phyloP scores from a whole-genome alignment of 2,329 filamentous ascomycete genomes.

The Colletotrichum kahawae region DNA sequence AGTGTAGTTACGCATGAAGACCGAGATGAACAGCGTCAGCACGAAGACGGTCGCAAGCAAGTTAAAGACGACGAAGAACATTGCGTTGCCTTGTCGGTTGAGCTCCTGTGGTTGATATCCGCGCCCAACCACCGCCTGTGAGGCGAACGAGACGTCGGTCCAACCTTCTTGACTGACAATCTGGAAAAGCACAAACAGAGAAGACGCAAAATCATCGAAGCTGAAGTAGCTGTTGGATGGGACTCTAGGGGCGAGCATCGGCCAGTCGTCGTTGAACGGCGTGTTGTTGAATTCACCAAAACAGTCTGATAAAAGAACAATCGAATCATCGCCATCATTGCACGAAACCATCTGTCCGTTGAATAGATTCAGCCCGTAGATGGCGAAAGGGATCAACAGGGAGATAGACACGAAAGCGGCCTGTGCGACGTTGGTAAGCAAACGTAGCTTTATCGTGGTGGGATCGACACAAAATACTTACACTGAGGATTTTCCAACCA shows the following conservation, averaged over 20 bases:
- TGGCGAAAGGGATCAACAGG: constrained; percentile 92
- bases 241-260: constrained; percentile 81
- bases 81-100: constrained; percentile 79
- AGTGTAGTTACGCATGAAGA: constrained; percentile 99
- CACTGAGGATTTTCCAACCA: constrained; percentile 90
- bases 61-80: constrained; percentile 98
- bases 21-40: constrained; percentile 94
- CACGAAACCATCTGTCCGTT: constrained; percentile 80
- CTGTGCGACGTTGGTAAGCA: constrained; percentile 29
- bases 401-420: constrained; percentile 94
- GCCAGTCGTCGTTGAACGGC: constrained; percentile 78
- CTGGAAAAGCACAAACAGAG: constrained; percentile 95
- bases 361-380: constrained; percentile 94
- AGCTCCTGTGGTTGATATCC: constrained; percentile 75
- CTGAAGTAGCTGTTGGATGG: constrained; percentile 84
- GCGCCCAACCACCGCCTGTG: constrained; percentile 79
- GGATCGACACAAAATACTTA: constrained; percentile 49
- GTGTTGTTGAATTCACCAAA: constrained; percentile 80
- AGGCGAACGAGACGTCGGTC: constrained; percentile 88
- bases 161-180: constrained; percentile 99
- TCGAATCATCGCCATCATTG: constrained; percentile 70
- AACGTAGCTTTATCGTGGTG: constrained; percentile 7
- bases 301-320: constrained; percentile 72
- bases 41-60: constrained; percentile 95
- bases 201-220: constrained; percentile 94